Base-by-base conservation (phyloP, 768 basidiomycete species). In the Stropharia rugosoannulata region DNA sequence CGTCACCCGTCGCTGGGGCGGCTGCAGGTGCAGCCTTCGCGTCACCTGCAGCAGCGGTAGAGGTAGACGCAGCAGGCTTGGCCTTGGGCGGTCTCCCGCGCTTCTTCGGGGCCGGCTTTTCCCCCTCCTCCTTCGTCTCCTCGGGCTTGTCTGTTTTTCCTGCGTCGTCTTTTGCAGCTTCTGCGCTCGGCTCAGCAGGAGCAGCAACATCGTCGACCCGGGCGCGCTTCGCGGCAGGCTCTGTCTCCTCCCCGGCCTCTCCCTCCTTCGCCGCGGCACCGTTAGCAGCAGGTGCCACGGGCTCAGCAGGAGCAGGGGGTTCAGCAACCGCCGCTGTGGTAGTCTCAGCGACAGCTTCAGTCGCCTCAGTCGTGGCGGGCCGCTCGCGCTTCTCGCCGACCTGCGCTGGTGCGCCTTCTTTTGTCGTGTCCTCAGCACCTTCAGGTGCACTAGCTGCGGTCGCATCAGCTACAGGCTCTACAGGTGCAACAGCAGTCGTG, bases 121-220 rank as follows among this genome's bases (percentile, higher is more conserved):
- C 44, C 38, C 29, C 41, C 29, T 49, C 53, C 29, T 57, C 53
- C 12, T 19, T 52, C 13, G 18, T 41, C 32, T 54, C 61, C 27
- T 57, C 32, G 39, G 56, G 45, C 56, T 65, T 68, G n/a, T 61
- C 54, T 19, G 64, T 69, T 63, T 71, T 68, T 6, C 49, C 53
- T 40, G 61, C 62, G 51, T 65, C 49, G 12, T 59, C 65, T 49
- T 61, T 56, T 49, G 66, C 66, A 0, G 37, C 60, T 15, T 36
- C 51, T 15, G 45, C 56, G 27, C 64, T 44, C 47, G 59, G 65
- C 12, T 42, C 16, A 11, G 11, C 38, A 39, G 38, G 12, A 4
- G 38, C 38, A 16, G 38, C 38, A 22, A 4, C 22, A 22, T 22
- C 22, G 22, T 22, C 22, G 2, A 22, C 22, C 2, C 22, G 22